These are phyloP conservation scores for Coniochaeta sp. DNA, from an alignment of 2,329 filamentous ascomycete genomes.

Conservation along the genomic window DNA sequence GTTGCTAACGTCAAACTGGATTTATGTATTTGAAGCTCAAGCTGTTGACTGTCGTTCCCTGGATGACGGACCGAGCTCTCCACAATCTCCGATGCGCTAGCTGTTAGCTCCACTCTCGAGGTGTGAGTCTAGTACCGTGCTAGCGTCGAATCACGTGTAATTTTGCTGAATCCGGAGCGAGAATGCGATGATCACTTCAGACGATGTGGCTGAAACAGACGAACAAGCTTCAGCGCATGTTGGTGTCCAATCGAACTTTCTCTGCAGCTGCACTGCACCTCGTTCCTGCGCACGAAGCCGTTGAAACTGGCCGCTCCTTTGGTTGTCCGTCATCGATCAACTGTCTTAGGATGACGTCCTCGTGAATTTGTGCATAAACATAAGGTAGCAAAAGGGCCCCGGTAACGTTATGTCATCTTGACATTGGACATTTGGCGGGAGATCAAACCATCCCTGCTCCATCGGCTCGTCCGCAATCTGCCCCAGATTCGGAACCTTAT, in stretches of 20 bases:
- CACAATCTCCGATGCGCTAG: background rate
- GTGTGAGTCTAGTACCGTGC: background rate
- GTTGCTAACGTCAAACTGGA: background rate
- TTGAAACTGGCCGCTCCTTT: background rate
- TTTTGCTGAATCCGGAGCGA: background rate
- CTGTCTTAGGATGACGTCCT: background rate
- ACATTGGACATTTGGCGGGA: background rate
- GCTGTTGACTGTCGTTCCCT: background rate
- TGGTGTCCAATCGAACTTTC: background rate
- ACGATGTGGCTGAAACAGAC: background rate
- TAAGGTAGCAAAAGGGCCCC: background rate
- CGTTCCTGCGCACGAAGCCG: background rate
- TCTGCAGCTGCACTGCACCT: background rate
- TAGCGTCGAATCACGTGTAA: background rate
- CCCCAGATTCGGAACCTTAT: background rate
- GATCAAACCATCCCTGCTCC: conserved; percentile 2
- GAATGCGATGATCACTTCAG: background rate
- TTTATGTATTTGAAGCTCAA: too few relatives aligned
- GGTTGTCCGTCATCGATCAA: background rate
- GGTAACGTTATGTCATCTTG: background rate
- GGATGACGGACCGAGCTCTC: background rate
- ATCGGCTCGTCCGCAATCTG: conserved; percentile 2
- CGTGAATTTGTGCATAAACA: too few relatives aligned
- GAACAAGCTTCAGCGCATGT: background rate
- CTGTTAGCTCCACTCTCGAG: too few relatives aligned